phyloP scores from a whole-genome alignment of 1,284 basidiomycete species.

The Moniliophthora roreri region DNA sequence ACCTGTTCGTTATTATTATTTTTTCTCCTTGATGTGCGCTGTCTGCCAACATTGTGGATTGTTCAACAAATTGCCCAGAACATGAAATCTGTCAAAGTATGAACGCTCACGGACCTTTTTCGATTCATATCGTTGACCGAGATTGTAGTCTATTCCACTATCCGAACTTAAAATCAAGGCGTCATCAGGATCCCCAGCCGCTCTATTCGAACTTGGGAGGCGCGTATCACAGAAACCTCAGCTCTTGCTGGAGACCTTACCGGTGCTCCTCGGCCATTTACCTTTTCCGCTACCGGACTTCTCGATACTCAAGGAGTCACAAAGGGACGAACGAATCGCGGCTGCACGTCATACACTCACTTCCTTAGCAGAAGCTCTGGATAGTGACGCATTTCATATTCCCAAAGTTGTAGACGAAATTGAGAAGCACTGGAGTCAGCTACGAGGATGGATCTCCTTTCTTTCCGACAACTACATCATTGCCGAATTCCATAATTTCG shows the following conservation, averaged over 20 bases:
- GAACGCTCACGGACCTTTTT: too few relatives aligned
- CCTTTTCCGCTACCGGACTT: background rate
- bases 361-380: background rate
- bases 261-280: background rate
- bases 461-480: background rate
- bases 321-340: background rate
- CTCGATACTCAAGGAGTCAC: background rate
- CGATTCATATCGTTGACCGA: too few relatives aligned
- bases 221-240: background rate
- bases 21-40: too few relatives aligned
- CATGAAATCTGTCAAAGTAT: too few relatives aligned
- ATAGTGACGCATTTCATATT: background rate
- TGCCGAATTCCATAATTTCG: background rate
- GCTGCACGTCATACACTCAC: background rate
- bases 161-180: background rate
- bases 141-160: too few relatives aligned
- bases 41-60: too few relatives aligned
- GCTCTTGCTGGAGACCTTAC: background rate
- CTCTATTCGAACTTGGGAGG: background rate
- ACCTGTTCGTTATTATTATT: too few relatives aligned
- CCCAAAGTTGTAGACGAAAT: background rate
- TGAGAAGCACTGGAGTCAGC: background rate
- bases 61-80: too few relatives aligned
- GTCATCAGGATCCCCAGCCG: background rate
- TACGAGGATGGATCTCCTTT: background rate